A percentile compares a stretch with the other conserved stretches of the same genome.
phyloP scores from a whole-genome alignment of 1,139 yeast genomes.

The Scheffersomyces illinoinensis region DNA sequence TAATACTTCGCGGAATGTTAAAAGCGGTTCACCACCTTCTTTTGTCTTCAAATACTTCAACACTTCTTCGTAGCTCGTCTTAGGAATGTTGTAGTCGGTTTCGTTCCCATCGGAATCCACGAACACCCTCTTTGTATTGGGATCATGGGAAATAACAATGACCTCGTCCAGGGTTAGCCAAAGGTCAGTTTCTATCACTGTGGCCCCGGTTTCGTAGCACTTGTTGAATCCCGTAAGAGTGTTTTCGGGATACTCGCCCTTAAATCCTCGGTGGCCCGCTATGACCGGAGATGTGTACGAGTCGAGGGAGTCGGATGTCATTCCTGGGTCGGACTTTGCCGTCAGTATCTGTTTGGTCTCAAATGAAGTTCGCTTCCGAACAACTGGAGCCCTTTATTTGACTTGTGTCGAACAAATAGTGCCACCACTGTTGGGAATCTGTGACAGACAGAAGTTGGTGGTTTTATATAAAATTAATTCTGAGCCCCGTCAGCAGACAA shows the following conservation, averaged over 20 bases:
- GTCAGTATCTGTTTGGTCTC: not conserved
- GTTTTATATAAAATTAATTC: no score
- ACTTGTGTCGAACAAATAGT: not conserved
- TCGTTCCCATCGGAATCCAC: slow-evolving; percentile 45
- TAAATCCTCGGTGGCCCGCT: slow-evolving; percentile 53
- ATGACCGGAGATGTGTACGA: slow-evolving; percentile 28
- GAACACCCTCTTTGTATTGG: slow-evolving; percentile 59
- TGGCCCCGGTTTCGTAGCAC: slow-evolving; percentile 70
- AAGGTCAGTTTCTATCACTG: slow-evolving; percentile 79
- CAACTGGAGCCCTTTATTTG: not conserved
- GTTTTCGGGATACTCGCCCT: slow-evolving; percentile 73
- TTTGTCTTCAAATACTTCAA: slow-evolving; percentile 57
- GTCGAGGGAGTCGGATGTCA: slow-evolving; percentile 2
- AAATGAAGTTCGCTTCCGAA: not conserved
- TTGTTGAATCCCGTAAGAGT: slow-evolving; percentile 71
- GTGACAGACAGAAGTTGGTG: no score
- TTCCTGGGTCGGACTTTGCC: not conserved
- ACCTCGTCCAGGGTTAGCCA: slow-evolving; percentile 75
- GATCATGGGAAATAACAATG: slow-evolving; percentile 77
- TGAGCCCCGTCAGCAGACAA: no score
- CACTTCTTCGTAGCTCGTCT: slow-evolving; percentile 36
- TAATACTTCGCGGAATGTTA: slow-evolving; percentile 61
- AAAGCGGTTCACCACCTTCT: slow-evolving; percentile 56
- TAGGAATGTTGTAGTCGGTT: slow-evolving; percentile 39
- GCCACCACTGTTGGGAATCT: no score